phyloP scores from a whole-genome alignment of 768 basidiomycete species.

The Mycena filopes region DNA sequence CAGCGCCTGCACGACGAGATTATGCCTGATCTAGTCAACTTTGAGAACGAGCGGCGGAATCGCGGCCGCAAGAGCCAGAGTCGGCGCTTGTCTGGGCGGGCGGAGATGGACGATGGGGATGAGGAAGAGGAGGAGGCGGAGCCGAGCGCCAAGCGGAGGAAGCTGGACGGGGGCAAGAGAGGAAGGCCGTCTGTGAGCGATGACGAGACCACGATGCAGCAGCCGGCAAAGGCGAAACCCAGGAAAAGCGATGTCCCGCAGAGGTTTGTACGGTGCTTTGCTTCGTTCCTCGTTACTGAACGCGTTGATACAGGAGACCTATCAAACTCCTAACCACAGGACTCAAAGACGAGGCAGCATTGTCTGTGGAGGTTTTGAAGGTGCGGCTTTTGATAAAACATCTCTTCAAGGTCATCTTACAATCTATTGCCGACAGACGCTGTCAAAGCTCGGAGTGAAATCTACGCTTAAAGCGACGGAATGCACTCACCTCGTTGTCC shows the following conservation, averaged over 20 bases:
- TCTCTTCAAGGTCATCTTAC: too few species aligned
- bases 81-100: conserved; percentile 46
- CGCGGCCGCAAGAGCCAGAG: conserved; percentile 44
- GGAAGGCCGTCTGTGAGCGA: conserved; percentile 32
- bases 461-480: conserved; percentile 69
- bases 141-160: conserved; percentile 23
- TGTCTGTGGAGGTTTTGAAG: conserved; percentile 70
- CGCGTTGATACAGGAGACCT: conserved; percentile 30
- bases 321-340: conserved; percentile 77
- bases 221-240: conserved; percentile 17
- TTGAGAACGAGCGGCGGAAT: conserved; percentile 71
- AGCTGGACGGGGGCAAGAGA: conserved; percentile 24
- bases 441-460: conserved; percentile 74
- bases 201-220: conserved; percentile 30
- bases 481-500: conserved; percentile 84
- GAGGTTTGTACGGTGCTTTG: neutral
- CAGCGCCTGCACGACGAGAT: conserved; percentile 70
- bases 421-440: conserved; percentile 63
- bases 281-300: neutral
- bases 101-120: conserved; percentile 32
- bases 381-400: conserved; percentile 45
- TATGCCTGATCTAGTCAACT: conserved; percentile 83
- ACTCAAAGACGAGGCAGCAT: conserved; percentile 43
- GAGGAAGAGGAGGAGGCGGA: conserved; percentile 36
- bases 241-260: conserved; percentile 25